phyloP scores from a whole-genome alignment of 106 monocot genomes.

The Platanthera guangdongensis region DNA sequence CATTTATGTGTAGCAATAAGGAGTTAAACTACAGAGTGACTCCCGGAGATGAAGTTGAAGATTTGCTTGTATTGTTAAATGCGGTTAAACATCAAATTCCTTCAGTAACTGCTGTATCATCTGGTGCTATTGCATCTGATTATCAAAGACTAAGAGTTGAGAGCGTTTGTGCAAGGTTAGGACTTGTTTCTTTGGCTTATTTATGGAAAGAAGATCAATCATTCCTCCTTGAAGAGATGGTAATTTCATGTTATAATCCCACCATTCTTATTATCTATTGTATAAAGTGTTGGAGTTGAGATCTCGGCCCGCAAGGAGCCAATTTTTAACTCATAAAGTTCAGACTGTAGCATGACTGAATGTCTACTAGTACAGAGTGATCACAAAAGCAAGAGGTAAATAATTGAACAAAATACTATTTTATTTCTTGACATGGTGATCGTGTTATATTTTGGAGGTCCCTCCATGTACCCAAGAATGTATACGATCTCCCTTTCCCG shows the following conservation, averaged over 20 bases:
- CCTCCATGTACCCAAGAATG: too few species aligned
- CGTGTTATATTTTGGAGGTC: too few species aligned
- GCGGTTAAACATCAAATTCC: conserved; percentile 76
- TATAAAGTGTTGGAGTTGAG: background rate
- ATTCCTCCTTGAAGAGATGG: conserved; percentile 87
- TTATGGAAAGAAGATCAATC: conserved; percentile 96
- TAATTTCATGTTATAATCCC: conserved; percentile 23
- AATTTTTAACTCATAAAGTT: too few species aligned
- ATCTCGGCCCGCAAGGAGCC: too few species aligned
- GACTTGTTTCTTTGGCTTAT: conserved; percentile 92
- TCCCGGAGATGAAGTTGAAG: conserved; percentile 91
- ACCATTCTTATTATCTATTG: background rate
- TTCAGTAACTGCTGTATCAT: conserved; percentile 75
- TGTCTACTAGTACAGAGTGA: too few species aligned
- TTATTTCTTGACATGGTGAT: too few species aligned
- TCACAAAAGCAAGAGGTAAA: too few species aligned
- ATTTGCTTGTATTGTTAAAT: conserved; percentile 74
- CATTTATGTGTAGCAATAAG: conserved; percentile 45
- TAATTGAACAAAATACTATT: too few species aligned
- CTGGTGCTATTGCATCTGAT: conserved; percentile 98
- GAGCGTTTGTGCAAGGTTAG: conserved; percentile 92
- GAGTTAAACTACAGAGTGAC: conserved; percentile 59
- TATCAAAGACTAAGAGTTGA: conserved; percentile 95
- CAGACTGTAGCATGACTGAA: too few species aligned
- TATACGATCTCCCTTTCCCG: too few species aligned